These are phyloP conservation scores for Blastomyces percursus DNA, from an alignment of 2,329 filamentous ascomycete species.

Conservation along the genomic window DNA sequence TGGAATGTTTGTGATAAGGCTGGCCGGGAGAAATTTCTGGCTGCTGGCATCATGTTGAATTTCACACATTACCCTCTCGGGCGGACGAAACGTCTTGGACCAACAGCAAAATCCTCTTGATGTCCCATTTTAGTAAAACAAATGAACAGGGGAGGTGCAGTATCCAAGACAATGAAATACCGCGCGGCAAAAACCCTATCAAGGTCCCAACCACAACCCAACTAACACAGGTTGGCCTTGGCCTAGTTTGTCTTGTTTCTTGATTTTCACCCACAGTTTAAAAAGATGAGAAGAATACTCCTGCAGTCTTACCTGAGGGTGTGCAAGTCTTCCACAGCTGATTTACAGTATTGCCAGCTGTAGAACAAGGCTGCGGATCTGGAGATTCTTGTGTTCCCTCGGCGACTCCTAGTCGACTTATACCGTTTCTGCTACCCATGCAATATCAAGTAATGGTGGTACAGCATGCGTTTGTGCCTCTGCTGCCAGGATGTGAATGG, in stretches of 20 bases:
- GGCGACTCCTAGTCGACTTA: not conserved
- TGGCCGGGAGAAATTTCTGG: too few species aligned
- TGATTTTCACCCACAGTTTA: not conserved
- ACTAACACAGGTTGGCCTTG: not conserved
- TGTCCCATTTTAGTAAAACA: not conserved
- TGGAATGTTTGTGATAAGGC: too few species aligned
- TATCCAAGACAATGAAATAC: not conserved
- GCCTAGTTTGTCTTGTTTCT: not conserved
- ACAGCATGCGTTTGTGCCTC: not conserved
- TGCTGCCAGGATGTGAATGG: not conserved
- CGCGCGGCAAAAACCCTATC: not conserved
- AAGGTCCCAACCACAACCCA: not conserved
- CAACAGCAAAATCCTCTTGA: not conserved
- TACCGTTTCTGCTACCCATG: not conserved
- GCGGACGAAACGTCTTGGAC: not conserved
- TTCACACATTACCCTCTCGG: too few species aligned
- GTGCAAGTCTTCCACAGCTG: not conserved
- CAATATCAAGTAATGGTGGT: not conserved
- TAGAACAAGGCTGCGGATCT: not conserved
- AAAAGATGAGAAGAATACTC: not conserved
- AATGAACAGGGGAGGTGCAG: not conserved
- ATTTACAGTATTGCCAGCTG: not conserved
- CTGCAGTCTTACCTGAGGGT: not conserved
- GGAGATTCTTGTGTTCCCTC: too few species aligned
- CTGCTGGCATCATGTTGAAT: too few species aligned